Evolutionary conservation across 345 rosid genomes (phyloP).

Genomic region (Cardamine chenopodiifolia): DNA sequence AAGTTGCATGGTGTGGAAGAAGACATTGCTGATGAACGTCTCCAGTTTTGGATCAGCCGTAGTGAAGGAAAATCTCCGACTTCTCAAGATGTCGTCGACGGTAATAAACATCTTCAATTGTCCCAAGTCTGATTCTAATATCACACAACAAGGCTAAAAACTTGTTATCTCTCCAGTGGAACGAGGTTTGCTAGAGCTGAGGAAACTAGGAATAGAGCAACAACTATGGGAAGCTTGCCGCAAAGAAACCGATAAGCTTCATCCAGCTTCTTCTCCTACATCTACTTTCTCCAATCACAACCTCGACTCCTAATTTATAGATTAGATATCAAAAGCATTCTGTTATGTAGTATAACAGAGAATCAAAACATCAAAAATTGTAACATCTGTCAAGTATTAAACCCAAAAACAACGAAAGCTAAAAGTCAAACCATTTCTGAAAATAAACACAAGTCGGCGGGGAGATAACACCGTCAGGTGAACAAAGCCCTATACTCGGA

Average conservation of each 20-base stretch:
- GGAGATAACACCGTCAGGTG: conserved; percentile 71
- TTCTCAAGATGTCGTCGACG: conserved; percentile 76
- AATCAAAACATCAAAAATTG: background rate
- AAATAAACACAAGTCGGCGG: conserved; percentile 66
- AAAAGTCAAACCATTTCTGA: conserved; percentile 77
- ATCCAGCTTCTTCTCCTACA: conserved; percentile 34
- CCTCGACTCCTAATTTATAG: conserved; percentile 13
- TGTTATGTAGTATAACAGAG: background rate
- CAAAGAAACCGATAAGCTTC: conserved; percentile 55
- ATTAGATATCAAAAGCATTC: conserved; percentile 1
- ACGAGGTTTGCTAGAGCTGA: conserved; percentile 72
- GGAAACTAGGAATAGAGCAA: conserved; percentile 84
- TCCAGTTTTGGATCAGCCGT: conserved; percentile 71
- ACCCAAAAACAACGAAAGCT: background rate
- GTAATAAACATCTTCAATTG: conserved; percentile 40
- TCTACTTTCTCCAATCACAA: conserved; percentile 32
- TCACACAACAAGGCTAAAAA: background rate
- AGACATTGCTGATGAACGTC: conserved; percentile 81
- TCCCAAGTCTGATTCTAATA: background rate
- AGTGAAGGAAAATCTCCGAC: conserved; percentile 54
- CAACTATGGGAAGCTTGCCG: conserved; percentile 94
- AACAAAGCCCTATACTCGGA: conserved; percentile 60
- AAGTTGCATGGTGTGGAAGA: conserved; percentile 69
- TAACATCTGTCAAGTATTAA: background rate
- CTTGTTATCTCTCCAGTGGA: conserved; percentile 53